Percentiles rank a stretch among this genome's conserved stretches.
phyloP scores from a whole-genome alignment of 2,329 filamentous ascomycete species.

The Fusarium acutatum region DNA sequence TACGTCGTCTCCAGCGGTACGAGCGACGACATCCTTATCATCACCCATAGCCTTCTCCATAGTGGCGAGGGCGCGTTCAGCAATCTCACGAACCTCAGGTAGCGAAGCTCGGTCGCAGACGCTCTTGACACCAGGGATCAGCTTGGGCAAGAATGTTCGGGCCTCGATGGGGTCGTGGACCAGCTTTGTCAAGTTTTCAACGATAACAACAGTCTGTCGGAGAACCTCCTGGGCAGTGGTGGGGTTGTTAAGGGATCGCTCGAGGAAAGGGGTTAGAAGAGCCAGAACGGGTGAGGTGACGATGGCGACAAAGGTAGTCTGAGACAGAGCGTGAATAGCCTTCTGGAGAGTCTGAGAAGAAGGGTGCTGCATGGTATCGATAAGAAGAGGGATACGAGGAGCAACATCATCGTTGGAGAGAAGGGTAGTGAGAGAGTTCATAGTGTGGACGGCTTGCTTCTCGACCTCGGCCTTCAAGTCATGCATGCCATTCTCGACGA shows the following conservation, averaged over 20 bases:
- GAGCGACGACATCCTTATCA: constrained; percentile 71
- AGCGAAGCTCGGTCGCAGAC: constrained; percentile 89
- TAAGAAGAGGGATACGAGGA: constrained; percentile 87
- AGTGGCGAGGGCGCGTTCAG: constrained; percentile 80
- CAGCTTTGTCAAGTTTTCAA: constrained; percentile 97
- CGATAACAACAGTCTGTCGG: constrained; percentile 93
- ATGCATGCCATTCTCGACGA: constrained; percentile 94
- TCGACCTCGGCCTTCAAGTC: constrained; percentile 89
- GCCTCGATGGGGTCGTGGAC: constrained; percentile 96
- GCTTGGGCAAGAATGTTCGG: constrained; percentile 91
- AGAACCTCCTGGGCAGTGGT: constrained; percentile 92
- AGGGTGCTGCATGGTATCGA: constrained; percentile 95
- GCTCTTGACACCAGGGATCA: constrained; percentile 90
- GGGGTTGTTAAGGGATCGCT: constrained; percentile 92
- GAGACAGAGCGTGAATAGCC: constrained; percentile 94
- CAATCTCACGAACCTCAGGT: constrained; percentile 93
- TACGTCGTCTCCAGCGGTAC: constrained; percentile 77
- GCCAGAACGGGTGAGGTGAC: constrained; percentile 96
- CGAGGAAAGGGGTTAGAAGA: constrained; percentile 91
- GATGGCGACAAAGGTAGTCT: constrained; percentile 97
- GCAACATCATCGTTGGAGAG: constrained; percentile 97
- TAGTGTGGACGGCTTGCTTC: constrained; percentile 91
- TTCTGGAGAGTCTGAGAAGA: constrained; percentile 89
- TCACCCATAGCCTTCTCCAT: constrained; percentile 94
- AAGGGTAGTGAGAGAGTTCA: constrained; percentile 88